Percentiles rank a stretch among this genome's conserved stretches.
These are phyloP conservation scores for Cercospora sp. DNA, from an alignment of 2,329 filamentous ascomycete species.

Conservation along the genomic window DNA sequence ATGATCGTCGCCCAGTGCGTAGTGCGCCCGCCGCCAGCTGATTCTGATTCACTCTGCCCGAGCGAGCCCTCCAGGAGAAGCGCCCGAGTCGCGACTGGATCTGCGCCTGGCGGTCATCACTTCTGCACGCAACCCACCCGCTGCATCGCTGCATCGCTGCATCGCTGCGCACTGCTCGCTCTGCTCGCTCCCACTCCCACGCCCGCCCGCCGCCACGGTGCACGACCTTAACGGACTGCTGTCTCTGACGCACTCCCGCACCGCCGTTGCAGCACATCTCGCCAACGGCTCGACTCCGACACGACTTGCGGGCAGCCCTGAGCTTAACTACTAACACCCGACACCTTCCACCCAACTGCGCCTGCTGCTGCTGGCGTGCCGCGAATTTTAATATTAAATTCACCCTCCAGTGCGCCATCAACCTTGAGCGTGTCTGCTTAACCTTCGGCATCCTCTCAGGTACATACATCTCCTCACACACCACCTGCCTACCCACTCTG, in stretches of 20 bases:
- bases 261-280: conserved; percentile 12
- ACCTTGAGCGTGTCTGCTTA: conserved; percentile 31
- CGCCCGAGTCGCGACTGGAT: conserved; percentile 6
- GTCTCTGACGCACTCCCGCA: conserved; percentile 14
- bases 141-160: no score
- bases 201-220: neutral
- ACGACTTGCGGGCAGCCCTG: conserved; percentile 15
- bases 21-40: neutral
- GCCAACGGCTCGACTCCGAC: conserved; percentile 16
- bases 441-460: conserved; percentile 29
- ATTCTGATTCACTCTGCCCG: neutral
- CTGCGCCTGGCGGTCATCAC: neutral
- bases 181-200: conserved; percentile 1
- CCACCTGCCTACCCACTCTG: conserved; percentile 9
- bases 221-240: conserved; percentile 7
- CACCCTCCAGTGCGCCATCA: conserved; percentile 30
- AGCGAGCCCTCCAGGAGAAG: neutral
- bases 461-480: conserved; percentile 27
- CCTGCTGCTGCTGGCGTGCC: conserved; percentile 14
- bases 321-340: conserved; percentile 17
- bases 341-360: conserved; percentile 11
- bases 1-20: neutral
- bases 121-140: neutral
- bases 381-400: conserved; percentile 25
- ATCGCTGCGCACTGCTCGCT: no score